Percentiles rank a stretch among this genome's conserved stretches.
Conservation (phyloP, 129 eudicot genomes). For the Escallonia herrerae region DNA sequence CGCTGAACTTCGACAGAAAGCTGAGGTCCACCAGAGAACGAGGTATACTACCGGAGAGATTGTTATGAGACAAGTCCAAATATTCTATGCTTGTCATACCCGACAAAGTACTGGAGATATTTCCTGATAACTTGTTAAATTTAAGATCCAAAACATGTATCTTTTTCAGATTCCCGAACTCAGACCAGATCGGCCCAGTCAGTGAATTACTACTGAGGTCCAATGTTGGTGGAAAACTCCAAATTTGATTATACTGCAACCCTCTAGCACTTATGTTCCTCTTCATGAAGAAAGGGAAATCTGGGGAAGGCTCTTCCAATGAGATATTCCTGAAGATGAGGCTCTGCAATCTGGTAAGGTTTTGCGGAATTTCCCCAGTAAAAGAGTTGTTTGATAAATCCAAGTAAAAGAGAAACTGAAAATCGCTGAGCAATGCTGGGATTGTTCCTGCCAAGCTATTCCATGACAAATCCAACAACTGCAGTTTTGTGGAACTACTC, state of each 20-base stretch:
- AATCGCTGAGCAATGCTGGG: conserved; percentile 49
- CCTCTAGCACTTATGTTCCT: conserved; percentile 24
- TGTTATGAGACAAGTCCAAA: conserved; percentile 58
- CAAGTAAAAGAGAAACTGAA: conserved; percentile 42
- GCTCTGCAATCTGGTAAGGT: conserved; percentile 32
- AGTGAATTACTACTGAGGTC: conserved; percentile 50
- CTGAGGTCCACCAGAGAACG: conserved; percentile 35
- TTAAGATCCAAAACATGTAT: conserved; percentile 49
- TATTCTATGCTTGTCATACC: conserved; percentile 49
- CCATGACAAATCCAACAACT: conserved; percentile 60
- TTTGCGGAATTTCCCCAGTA: conserved; percentile 45
- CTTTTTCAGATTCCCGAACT: conserved; percentile 51
- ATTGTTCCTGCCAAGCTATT: conserved; percentile 42
- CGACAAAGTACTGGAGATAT: conserved; percentile 41
- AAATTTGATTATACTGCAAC: conserved; percentile 40
- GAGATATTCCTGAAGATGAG: conserved; percentile 18
- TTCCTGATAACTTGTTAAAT: conserved; percentile 47
- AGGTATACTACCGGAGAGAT: conserved; percentile 48
- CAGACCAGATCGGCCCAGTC: conserved; percentile 60
- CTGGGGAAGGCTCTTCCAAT: conserved; percentile 31
- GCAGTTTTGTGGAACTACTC: conserved; percentile 27
- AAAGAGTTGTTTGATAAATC: conserved; percentile 56
- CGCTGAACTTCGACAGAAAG: conserved; percentile 46
- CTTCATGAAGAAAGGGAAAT: conserved; percentile 47
- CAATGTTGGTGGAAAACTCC: conserved; percentile 50